Percentiles rank a stretch among this genome's conserved stretches.
These are phyloP conservation scores for Euphrasia arctica DNA, from an alignment of 305 asterid genomes.

Conservation along the genomic window DNA sequence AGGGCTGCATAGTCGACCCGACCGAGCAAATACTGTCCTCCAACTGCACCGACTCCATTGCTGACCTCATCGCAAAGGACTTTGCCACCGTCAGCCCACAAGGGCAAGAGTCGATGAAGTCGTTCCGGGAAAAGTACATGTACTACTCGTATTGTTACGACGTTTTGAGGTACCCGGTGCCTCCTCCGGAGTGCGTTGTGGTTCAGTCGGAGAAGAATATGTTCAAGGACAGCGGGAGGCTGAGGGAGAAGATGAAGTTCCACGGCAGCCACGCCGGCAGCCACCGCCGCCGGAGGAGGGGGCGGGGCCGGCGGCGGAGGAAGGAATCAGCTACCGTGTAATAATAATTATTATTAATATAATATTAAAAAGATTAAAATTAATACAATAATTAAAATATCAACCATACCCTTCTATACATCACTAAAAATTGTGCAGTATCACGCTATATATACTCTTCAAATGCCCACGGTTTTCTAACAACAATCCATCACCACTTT, in stretches of 20 bases:
- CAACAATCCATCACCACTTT: too few species aligned
- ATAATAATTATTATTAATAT: background rate
- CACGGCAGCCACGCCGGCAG: conserved; percentile 13
- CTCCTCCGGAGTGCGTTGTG: conserved; percentile 67
- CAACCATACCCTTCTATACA: too few species aligned
- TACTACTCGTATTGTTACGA: conserved; percentile 76
- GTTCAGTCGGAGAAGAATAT: conserved; percentile 50
- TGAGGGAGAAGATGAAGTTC: conserved; percentile 42
- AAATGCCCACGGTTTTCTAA: too few species aligned
- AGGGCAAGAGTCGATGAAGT: conserved; percentile 46
- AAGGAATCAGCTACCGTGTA: background rate
- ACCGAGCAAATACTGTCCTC: conserved; percentile 61
- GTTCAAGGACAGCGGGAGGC: conserved; percentile 49
- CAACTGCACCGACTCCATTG: conserved; percentile 49
- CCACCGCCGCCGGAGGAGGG: background rate
- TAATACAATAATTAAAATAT: too few species aligned
- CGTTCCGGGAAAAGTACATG: conserved; percentile 62
- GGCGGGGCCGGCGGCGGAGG: conserved; percentile 13
- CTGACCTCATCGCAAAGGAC: conserved; percentile 30
- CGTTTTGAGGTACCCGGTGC: conserved; percentile 51
- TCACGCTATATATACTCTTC: too few species aligned
- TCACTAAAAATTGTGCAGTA: too few species aligned
- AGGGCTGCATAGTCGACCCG: conserved; percentile 82
- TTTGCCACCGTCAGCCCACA: conserved; percentile 36
- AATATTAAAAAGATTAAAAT: too few species aligned